Base-by-base conservation (phyloP, 805 yeast species). In the Ogataea haglerorum region DNA sequence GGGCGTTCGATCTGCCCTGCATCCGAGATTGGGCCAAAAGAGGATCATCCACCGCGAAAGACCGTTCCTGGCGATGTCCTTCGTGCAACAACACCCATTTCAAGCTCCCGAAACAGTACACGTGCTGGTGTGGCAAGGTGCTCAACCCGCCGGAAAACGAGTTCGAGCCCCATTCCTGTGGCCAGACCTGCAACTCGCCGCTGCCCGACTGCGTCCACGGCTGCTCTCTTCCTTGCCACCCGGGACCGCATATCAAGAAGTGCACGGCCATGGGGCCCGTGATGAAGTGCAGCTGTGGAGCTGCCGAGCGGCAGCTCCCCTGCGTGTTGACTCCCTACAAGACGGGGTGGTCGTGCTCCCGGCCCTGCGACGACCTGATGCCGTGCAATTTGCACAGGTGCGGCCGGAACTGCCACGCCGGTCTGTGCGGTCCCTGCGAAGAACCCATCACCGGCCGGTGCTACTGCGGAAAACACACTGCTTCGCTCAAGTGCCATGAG, bases 81-180 rank as follows among this genome's bases (percentile, higher is more conserved):
- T 75, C 85, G 3, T 85, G 95, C 59, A 87, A 78, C 62, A 67
- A 62, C 34, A 76, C 65, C 23, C 63, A 61, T 31, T 26, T 36
- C 15, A 64, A 64, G 53, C 69, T 74, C 32, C 89, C 86, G 26
- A 72, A 62, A 48, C 72, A 60, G 28, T 82, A 76, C 60, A 76
- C 76, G 1, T 89, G 97, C 57, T 89, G 97, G 97, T 89, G 96
- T 69, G 91, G 90, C 1, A 83, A 85, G 53, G 75, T 73, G 2
- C 65, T 76, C 14, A 77, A 85, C 48, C 96, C 96, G 0, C 65
- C 58, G 4, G 61, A 71, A 1, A 79, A 82, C 52, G 61, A 70
- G 14, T 61, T 80, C 37, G 65, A 71, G 36, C 96, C 96, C 0
- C 93, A 89, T 50, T 82, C 93, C 35, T 90, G 97, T 69, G 96